Base-by-base conservation (phyloP, 2,329 filamentous ascomycete species). In the Colletotrichum godetiae region DNA sequence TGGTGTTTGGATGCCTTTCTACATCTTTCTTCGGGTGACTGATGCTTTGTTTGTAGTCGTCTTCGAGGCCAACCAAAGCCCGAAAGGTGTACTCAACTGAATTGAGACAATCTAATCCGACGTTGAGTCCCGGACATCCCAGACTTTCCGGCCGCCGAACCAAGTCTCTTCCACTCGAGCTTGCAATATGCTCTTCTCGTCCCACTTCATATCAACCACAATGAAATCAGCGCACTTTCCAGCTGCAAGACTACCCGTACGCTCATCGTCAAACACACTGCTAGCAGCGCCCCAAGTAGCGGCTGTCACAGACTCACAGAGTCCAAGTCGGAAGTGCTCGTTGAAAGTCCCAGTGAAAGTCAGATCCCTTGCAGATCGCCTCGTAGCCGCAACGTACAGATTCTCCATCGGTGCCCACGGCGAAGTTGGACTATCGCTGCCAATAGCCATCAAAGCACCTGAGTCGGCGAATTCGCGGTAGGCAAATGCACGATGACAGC, bases 141-240 rank as follows among this genome's bases (percentile, higher is more conserved):
- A 88, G 2, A 88, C 85, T 75, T 76, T 81, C 62, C 76, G 76
- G 1, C 89, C 89, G 10, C 81, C 82, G 74, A 87, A 88, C 88
- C 88, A 91, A 0, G 89, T 91, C 82, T 90, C 84, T 64, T 77
- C 75, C 0, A 90, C 82, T 24, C 78, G 80, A 0, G 86, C 87
- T 11, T 83, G 77, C 61, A 89, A 80, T 69, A 91, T 78, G 75
- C 81, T 82, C 29, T 84, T 83, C 22, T 84, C 82, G 27, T 85
- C 83, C 83, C 87, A 87, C 29, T 84, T 80, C 82, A 89, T 85
- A 70, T 90, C 84, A 55, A 89, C 81, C 1, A 84, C 78, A 4
- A 88, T 87, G 67, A 92, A 90, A 75, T 92, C 90, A 0, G 91
- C 91, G 75, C 85, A 82, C 77, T 87, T 82, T 0, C 90, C 90